Evolutionary conservation across 306 rosid genomes (phyloP).

Genomic region (Elaeagnus macrophylla): DNA sequence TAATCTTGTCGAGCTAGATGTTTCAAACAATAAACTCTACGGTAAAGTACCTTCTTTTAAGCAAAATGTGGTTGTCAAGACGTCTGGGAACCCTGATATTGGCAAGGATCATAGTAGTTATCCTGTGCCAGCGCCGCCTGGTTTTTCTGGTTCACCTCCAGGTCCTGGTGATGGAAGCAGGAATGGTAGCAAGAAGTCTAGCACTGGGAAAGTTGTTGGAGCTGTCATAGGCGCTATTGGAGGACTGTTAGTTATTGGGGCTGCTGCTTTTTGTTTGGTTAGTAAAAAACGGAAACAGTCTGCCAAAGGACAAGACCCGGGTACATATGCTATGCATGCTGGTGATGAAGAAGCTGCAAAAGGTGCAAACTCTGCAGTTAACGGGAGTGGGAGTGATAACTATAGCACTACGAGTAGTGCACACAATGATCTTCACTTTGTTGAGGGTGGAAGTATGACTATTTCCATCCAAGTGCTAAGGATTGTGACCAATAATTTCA

Average conservation of each 20-base stretch:
- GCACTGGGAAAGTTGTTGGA: slow-evolving; percentile 19
- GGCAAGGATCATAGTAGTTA: slow-evolving; percentile 35
- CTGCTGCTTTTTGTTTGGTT: slow-evolving; percentile 11
- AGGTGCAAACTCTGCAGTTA: slow-evolving; percentile 26
- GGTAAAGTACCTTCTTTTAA: slow-evolving; percentile 49
- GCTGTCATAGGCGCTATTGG: slow-evolving; percentile 23
- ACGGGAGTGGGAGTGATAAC: slow-evolving; percentile 15
- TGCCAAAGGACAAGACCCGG: slow-evolving; percentile 23
- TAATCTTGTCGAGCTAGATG: slow-evolving; percentile 35
- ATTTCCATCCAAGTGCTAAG: slow-evolving; percentile 65
- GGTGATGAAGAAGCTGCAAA: slow-evolving; percentile 34
- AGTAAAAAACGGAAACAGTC: slow-evolving; percentile 14
- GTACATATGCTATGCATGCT: slow-evolving; percentile 24
- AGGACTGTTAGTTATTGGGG: slow-evolving; percentile 22
- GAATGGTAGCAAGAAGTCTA: slow-evolving; percentile 13
- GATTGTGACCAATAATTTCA: slow-evolving; percentile 61
- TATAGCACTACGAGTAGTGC: slow-evolving; percentile 26
- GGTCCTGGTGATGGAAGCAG: background rate
- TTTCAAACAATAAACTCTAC: slow-evolving; percentile 44
- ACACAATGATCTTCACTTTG: slow-evolving; percentile 34
- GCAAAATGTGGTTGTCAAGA: slow-evolving; percentile 26
- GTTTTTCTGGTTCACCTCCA: background rate
- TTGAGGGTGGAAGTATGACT: slow-evolving; percentile 51
- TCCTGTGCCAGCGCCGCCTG: slow-evolving; percentile 1
- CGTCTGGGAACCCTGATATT: slow-evolving; percentile 48